Evolutionary conservation across 768 basidiomycete genomes (phyloP).

Genomic region (Sistotremastrum suecicum): DNA sequence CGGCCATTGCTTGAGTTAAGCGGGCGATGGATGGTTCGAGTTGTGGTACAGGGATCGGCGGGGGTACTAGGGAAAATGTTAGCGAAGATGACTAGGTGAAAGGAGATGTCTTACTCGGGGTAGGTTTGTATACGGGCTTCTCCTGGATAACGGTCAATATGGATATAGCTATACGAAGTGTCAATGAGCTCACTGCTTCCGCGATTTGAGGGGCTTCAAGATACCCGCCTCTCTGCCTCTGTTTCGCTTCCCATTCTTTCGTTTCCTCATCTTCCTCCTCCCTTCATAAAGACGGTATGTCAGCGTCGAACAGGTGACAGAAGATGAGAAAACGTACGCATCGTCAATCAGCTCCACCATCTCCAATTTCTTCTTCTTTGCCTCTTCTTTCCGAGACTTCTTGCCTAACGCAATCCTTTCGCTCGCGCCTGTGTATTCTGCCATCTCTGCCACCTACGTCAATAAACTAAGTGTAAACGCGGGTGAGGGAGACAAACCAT

Average conservation of each 20-base stretch:
- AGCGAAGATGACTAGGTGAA: not conserved
- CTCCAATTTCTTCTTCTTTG: conserved; percentile 44
- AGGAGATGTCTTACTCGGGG: conserved; percentile 42
- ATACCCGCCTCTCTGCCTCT: conserved; percentile 62
- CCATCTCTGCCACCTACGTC: conserved; percentile 40
- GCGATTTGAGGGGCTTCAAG: conserved; percentile 21
- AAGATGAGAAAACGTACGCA: conserved; percentile 34
- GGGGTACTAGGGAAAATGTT: conserved; percentile 41
- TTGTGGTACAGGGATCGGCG: conserved; percentile 44
- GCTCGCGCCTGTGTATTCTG: conserved; percentile 78
- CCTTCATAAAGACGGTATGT: conserved; percentile 18
- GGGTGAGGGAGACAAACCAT: conserved; percentile 37
- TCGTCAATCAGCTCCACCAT: conserved; percentile 78
- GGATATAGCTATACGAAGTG: no score
- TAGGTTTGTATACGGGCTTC: conserved; percentile 54
- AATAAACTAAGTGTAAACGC: not conserved
- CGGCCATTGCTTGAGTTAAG: conserved; percentile 42
- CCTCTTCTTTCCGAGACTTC: conserved; percentile 62
- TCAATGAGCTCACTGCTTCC: conserved; percentile 8
- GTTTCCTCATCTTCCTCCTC: conserved; percentile 79
- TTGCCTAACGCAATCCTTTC: conserved; percentile 79
- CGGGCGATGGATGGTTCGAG: conserved; percentile 47
- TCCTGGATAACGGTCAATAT: conserved; percentile 1
- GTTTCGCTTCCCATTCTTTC: conserved; percentile 74
- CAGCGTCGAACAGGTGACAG: conserved; percentile 1